These are phyloP conservation scores for Russula brevipes DNA, from an alignment of 768 basidiomycete genomes.

Conservation along the genomic window DNA sequence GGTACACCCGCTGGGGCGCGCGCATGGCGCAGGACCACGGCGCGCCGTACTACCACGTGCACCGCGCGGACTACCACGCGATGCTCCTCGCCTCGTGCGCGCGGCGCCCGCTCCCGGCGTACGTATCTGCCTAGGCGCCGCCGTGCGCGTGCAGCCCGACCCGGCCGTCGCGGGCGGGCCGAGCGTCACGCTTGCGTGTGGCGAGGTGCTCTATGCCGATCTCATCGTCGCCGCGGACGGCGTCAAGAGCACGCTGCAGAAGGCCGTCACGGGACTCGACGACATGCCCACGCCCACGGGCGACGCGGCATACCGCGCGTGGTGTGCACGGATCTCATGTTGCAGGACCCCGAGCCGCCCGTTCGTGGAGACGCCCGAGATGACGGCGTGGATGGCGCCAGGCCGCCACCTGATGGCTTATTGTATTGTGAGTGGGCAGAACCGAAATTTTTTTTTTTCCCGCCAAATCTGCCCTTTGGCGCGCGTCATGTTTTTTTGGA, in stretches of 20 bases:
- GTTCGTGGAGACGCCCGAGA: constrained; percentile 48
- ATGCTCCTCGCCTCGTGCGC: constrained; percentile 35
- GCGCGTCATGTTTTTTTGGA: no score
- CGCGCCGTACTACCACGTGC: constrained; percentile 41
- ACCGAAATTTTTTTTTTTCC: neutral
- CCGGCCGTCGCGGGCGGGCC: constrained; percentile 26
- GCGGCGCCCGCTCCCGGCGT: constrained; percentile 32
- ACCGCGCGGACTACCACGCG: constrained; percentile 41
- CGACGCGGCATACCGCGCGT: constrained; percentile 59
- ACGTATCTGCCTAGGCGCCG: constrained; percentile 33
- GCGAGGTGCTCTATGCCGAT: constrained; percentile 36
- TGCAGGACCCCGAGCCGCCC: constrained; percentile 46
- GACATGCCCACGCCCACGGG: constrained; percentile 48
- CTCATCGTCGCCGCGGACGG: constrained; percentile 39
- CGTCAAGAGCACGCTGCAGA: constrained; percentile 46
- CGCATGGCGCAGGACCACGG: constrained; percentile 33
- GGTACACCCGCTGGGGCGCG: constrained; percentile 35
- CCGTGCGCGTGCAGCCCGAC: constrained; percentile 35
- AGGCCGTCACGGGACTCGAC: constrained; percentile 45
- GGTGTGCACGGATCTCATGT: constrained; percentile 41
- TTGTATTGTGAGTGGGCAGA: constrained; percentile 36
- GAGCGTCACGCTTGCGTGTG: constrained; percentile 34
- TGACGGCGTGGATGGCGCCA: constrained; percentile 59
- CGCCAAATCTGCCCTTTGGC: neutral
- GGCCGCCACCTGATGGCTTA: constrained; percentile 43